Base-by-base conservation (phyloP, 2,329 filamentous ascomycete species). In the Trichoderma harzianum region DNA sequence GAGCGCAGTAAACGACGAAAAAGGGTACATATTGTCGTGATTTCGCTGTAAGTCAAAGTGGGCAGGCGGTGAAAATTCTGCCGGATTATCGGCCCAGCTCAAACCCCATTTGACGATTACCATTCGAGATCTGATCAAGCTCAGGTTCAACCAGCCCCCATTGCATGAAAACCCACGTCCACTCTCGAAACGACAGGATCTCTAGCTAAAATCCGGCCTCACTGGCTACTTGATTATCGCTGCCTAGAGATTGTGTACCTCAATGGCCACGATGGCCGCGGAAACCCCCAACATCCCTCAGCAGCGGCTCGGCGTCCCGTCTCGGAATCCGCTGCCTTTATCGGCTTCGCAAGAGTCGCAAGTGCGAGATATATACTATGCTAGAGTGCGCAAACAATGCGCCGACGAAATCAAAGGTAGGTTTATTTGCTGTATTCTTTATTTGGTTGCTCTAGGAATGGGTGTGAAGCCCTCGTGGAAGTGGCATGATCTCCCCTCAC, bases 261-360 rank as follows among this genome's bases (percentile, higher is more conserved):
- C 69, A 58, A 61, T 64, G 72, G 78, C 78, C 76, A 73, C 76
- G 74, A 82, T 82, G 81, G 79, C 80, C 63, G 73, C 78, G 60
- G 75, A 79, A 72, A 76, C 77, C 57, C 78, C 80, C 75, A 24
- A 73, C 34, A 75, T 80, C 55, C 79, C 82, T 43, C 76, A 79
- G 70, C 74, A 79, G 75, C 78, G 79, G 71, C 77, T 80, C 66
- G 78, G 78, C 26, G 83, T 90, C 78, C 90, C 90, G 26, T 90
- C 89, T 57, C 88, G 89, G 76, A 96, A 95, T 78, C 95, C 95
- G 18, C 84, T 97, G 57, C 95, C 95, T 32, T 86, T 98, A 71
- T 95, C 93, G 30, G 89, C 93, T 12, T 87, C 90, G 26, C 93
- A 97, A 81, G 93, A 97, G 85, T 86, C 89, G 5, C 92, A 96